phyloP scores from a whole-genome alignment of 495 filamentous ascomycete genomes.

The Cercophora sp. region DNA sequence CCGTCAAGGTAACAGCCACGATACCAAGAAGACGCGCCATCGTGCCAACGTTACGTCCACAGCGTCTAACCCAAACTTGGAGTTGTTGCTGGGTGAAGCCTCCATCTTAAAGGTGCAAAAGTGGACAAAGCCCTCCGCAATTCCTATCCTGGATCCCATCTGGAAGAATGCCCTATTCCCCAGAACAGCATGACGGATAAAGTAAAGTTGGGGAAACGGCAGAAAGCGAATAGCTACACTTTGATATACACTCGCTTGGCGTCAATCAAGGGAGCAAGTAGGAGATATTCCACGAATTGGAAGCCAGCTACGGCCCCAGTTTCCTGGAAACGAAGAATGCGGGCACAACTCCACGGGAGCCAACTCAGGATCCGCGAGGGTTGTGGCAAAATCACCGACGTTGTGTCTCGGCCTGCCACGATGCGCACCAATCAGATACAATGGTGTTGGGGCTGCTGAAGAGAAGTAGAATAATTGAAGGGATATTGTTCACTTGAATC shows the following conservation, averaged over 20 bases:
- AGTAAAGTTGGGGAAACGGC: not conserved
- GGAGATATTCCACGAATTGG: constrained; percentile 10
- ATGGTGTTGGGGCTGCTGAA: too few species aligned
- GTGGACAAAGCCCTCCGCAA: too few species aligned
- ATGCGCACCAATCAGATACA: too few species aligned
- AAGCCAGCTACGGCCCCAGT: too few species aligned
- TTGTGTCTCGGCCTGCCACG: too few species aligned
- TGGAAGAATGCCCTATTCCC: constrained; percentile 3
- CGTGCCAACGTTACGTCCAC: too few species aligned
- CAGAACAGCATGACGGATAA: constrained; percentile 1
- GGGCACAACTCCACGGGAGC: too few species aligned
- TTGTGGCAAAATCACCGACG: too few species aligned
- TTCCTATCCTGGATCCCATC: not conserved
- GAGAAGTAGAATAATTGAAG: too few species aligned
- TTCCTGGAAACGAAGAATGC: not conserved
- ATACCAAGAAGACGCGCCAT: constrained; percentile 12
- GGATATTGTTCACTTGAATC: too few species aligned
- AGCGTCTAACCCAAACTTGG: too few species aligned
- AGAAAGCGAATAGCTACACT: constrained; percentile 5
- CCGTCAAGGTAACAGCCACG: constrained; percentile 1
- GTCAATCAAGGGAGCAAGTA: not conserved
- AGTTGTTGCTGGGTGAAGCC: not conserved
- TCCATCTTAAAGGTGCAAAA: not conserved
- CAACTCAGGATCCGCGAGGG: too few species aligned
- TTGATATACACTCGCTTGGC: constrained; percentile 5